phyloP scores from a whole-genome alignment of 495 filamentous ascomycete genomes.

The Aspergillus nanangensis region DNA sequence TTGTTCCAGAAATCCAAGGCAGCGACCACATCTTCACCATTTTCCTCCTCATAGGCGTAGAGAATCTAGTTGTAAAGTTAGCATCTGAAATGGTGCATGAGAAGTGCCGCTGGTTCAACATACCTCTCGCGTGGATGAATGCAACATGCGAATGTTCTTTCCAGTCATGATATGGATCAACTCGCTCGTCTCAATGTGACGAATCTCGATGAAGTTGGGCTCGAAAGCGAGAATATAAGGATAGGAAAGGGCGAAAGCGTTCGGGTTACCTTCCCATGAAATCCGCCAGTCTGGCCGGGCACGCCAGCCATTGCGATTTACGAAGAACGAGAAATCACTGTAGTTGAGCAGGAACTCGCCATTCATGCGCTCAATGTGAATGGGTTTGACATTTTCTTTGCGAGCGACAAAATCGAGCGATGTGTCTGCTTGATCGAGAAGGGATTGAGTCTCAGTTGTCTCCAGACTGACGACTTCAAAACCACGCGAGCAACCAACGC shows the following conservation, averaged over 20 bases:
- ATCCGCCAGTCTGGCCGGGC: slow-evolving; percentile 95
- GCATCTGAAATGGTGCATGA: not conserved
- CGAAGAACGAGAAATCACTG: slow-evolving; percentile 97
- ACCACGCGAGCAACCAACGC: slow-evolving; percentile 88
- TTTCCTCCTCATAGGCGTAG: slow-evolving; percentile 96
- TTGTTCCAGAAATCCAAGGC: slow-evolving; percentile 95
- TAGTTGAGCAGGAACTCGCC: slow-evolving; percentile 98
- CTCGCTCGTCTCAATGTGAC: slow-evolving; percentile 87
- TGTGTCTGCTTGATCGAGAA: slow-evolving; percentile 97
- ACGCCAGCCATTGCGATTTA: slow-evolving; percentile 97
- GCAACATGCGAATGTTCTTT: slow-evolving; percentile 94
- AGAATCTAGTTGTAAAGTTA: slow-evolving; percentile 58
- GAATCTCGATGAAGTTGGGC: slow-evolving; percentile 96
- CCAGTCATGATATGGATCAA: slow-evolving; percentile 90
- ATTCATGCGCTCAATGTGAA: slow-evolving; percentile 94
- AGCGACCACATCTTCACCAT: slow-evolving; percentile 86
- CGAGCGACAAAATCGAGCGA: slow-evolving; percentile 93
- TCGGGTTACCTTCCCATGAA: slow-evolving; percentile 92
- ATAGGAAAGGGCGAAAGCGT: slow-evolving; percentile 85
- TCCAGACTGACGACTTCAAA: slow-evolving; percentile 98
- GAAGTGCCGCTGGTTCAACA: slow-evolving; percentile 20
- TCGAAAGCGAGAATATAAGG: slow-evolving; percentile 98
- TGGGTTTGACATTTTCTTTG: slow-evolving; percentile 90
- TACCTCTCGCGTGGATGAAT: slow-evolving; percentile 94
- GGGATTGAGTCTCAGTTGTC: slow-evolving; percentile 92